Conservation (phyloP, 1,284 basidiomycete genomes). For the Cryptococcus sp. region DNA sequence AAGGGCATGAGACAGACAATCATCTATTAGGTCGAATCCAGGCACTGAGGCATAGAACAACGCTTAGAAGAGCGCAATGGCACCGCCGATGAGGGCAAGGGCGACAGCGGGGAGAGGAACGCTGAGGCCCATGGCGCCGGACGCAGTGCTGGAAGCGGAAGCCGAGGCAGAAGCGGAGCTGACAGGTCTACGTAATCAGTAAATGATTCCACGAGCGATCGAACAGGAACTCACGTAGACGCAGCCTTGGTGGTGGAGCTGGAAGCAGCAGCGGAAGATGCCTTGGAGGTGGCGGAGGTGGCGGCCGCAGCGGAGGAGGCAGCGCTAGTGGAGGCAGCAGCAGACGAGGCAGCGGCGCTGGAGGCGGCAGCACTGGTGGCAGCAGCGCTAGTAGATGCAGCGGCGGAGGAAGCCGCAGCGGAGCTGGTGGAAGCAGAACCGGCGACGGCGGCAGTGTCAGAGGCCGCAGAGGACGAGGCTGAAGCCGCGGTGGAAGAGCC, state of each 20-base stretch:
- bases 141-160: slow-evolving; percentile 6
- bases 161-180: slow-evolving; percentile 7
- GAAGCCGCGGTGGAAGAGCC: slow-evolving; percentile 16
- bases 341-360: slow-evolving; percentile 1
- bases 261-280: slow-evolving; percentile 5
- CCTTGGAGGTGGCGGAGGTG: slow-evolving; percentile 10
- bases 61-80: slow-evolving; percentile 32
- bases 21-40: no score
- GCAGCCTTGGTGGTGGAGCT: neutral
- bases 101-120: slow-evolving; percentile 20
- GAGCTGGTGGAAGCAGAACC: slow-evolving; percentile 18
- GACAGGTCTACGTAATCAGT: slow-evolving; percentile 1
- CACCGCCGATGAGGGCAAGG: slow-evolving; percentile 29
- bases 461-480: slow-evolving; percentile 7
- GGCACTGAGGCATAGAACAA: no score
- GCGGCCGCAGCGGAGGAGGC: slow-evolving; percentile 11
- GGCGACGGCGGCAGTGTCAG: slow-evolving; percentile 10
- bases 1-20: no score
- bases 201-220: neutral
- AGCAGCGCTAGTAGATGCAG: slow-evolving; percentile 8
- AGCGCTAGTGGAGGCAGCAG: slow-evolving; percentile 10
- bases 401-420: slow-evolving; percentile 15
- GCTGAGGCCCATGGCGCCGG: slow-evolving; percentile 8
- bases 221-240: slow-evolving; percentile 6
- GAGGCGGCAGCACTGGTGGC: slow-evolving; percentile 11